A percentile compares a stretch with the other conserved stretches of the same genome.
Conservation (phyloP, 176 grass and related monocot species). For the Metroxylon sagu region DNA sequence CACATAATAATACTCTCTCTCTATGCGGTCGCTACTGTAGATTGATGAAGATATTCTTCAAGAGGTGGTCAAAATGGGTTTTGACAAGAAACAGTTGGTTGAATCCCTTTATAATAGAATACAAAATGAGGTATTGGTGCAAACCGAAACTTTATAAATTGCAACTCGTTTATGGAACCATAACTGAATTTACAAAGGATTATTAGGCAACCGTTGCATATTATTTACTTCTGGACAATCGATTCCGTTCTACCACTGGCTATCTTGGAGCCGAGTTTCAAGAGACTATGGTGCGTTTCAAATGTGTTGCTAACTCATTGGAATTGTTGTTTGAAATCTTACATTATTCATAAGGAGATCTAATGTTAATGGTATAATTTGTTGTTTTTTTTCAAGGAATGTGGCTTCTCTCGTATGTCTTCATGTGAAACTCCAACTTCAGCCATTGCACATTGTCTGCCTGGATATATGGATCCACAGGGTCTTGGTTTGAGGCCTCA, state of each 20-base stretch:
- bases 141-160: no score
- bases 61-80: slow-evolving; percentile 75
- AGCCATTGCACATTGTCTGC: slow-evolving; percentile 6
- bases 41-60: slow-evolving; percentile 88
- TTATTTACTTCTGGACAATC: slow-evolving; percentile 92
- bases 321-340: no score
- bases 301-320: neutral
- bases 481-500: slow-evolving; percentile 32
- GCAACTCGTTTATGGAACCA: neutral
- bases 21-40: slow-evolving; percentile 30
- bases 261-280: slow-evolving; percentile 83
- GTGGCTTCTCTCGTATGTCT: neutral
- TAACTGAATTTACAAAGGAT: slow-evolving; percentile 27
- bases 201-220: slow-evolving; percentile 86
- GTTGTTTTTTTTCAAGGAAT: slow-evolving; percentile 14
- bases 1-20: no score
- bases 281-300: slow-evolving; percentile 55
- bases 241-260: slow-evolving; percentile 69
- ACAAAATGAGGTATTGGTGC: slow-evolving; percentile 72
- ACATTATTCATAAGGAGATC: no score
- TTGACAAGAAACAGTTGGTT: slow-evolving; percentile 61
- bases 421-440: neutral
- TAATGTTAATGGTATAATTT: neutral
- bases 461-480: slow-evolving; percentile 47
- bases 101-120: slow-evolving; percentile 71